Conservation (phyloP, 1,284 basidiomycete genomes). For the Spongispora temasekensis region DNA sequence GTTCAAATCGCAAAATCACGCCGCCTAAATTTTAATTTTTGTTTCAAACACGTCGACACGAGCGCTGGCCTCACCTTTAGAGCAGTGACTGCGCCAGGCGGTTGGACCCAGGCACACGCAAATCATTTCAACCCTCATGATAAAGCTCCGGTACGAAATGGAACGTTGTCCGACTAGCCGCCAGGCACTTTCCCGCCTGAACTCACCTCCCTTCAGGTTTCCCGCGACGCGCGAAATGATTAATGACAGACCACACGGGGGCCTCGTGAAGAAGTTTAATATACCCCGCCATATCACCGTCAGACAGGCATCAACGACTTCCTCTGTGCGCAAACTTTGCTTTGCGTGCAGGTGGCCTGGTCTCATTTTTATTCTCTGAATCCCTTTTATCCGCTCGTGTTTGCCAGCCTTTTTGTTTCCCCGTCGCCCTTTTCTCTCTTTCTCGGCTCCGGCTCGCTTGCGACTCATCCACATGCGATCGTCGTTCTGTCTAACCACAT, state of each 20-base stretch:
- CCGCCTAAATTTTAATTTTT: too few species aligned
- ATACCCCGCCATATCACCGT: constrained; percentile 16
- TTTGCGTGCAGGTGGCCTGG: constrained; percentile 1
- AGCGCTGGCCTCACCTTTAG: too few species aligned
- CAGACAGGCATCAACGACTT: constrained; percentile 1
- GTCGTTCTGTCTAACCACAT: constrained; percentile 7
- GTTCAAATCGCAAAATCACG: too few species aligned
- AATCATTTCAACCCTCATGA: not conserved
- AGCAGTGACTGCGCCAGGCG: not conserved
- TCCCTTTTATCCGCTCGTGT: constrained; percentile 1
- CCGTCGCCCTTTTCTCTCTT: not conserved
- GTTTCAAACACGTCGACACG: too few species aligned
- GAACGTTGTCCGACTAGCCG: not conserved
- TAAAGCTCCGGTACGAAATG: not conserved
- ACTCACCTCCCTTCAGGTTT: too few species aligned
- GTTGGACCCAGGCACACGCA: not conserved
- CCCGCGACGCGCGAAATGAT: not conserved
- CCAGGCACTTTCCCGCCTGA: constrained; percentile 6
- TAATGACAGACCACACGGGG: constrained; percentile 14
- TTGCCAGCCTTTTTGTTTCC: not conserved
- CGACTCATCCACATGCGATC: constrained; percentile 8
- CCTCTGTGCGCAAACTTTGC: not conserved
- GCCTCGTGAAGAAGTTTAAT: constrained; percentile 25
- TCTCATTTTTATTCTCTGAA: not conserved
- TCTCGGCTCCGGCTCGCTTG: not conserved